Base-by-base conservation (phyloP, 1,284 basidiomycete species). In the Cutaneotrichosporon sp. region DNA sequence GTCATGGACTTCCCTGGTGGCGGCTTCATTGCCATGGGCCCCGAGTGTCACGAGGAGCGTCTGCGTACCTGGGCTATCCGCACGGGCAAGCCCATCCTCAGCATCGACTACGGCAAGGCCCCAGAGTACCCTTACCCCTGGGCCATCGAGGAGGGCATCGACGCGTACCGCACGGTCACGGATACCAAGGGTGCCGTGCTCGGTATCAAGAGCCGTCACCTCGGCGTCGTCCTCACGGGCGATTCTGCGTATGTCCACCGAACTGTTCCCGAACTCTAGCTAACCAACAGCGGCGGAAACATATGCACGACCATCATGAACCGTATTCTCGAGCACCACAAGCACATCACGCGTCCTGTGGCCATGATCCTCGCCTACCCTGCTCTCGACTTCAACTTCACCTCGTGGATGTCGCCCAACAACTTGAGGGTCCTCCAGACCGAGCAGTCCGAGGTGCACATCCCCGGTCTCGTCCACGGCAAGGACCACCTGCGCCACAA, bases 61-160 rank as follows among this genome's bases (percentile, higher is more conserved):
- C 82, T 98, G 52, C 83, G 91, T 54, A 84, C 85, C 67, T 95
- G 95, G 91, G 89, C 94, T 5, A 83, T 87, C 45, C 84, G 84
- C 60, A 92, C 90, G 0, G 85, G 88, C 8, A 87, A 87, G 71
- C 91, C 92, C 11, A 86, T 98, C 2, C 81, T 98, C 45, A 85
- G 91, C 8, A 86, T 98, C 54, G 92, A 98, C 70, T 98, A 98
- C 76, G 91, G 93, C 58, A 99, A 98, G 80, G 92, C 94, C 27
- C 95, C 95, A 7, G 93, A 95, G 83, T 93, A 95, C 82, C 94
- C 93, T 3, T 97, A 92, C 78, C 94, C 95, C 0, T 97, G 89
- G 80, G 92, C 94, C 2, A 89, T 95, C 62, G 93, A 98, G 76
- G 95, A 98, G 73, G 89, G 89, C 38, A 95, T 93, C 74, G 95